Percentiles rank a stretch among this genome's conserved stretches.
phyloP scores from a whole-genome alignment of 176 grass and related monocot species.

The Carex kokanica region DNA sequence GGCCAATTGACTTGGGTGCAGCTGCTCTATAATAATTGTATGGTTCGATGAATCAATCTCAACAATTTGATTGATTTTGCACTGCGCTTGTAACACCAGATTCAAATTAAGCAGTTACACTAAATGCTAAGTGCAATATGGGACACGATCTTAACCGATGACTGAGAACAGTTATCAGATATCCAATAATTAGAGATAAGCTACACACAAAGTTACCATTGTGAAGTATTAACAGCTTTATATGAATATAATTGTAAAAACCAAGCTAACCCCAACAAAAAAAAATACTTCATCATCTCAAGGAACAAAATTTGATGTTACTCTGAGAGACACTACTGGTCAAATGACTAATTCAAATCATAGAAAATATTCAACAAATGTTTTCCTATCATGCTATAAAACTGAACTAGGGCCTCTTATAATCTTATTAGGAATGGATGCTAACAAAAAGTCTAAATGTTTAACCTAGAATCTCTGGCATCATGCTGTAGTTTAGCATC shows the following conservation, averaged over 20 bases:
- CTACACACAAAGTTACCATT: not conserved
- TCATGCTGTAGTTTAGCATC: not conserved
- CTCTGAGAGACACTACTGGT: not conserved
- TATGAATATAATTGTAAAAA: not conserved
- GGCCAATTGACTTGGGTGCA: not conserved
- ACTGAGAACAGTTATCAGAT: not conserved
- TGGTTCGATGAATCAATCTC: not conserved
- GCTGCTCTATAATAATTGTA: not conserved
- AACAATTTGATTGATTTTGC: not conserved
- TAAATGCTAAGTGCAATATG: not conserved
- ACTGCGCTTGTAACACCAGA: not conserved
- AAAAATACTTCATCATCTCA: constrained; percentile 8
- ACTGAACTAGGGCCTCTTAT: constrained; percentile 1
- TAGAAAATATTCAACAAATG: not conserved
- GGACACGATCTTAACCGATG: not conserved
- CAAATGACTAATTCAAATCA: not conserved
- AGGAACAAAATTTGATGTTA: constrained; percentile 18
- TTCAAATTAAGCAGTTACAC: constrained; percentile 6
- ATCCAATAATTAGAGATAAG: not conserved
- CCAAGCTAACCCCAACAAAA: not conserved
- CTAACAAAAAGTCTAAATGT: constrained; percentile 7
- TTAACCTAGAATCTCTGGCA: not conserved
- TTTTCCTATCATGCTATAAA: not conserved
- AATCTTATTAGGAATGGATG: constrained; percentile 7
- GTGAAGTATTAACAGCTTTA: not conserved